These are phyloP conservation scores for Sphaerobolus stellatus DNA, from an alignment of 1,284 basidiomycete species.

Conservation along the genomic window DNA sequence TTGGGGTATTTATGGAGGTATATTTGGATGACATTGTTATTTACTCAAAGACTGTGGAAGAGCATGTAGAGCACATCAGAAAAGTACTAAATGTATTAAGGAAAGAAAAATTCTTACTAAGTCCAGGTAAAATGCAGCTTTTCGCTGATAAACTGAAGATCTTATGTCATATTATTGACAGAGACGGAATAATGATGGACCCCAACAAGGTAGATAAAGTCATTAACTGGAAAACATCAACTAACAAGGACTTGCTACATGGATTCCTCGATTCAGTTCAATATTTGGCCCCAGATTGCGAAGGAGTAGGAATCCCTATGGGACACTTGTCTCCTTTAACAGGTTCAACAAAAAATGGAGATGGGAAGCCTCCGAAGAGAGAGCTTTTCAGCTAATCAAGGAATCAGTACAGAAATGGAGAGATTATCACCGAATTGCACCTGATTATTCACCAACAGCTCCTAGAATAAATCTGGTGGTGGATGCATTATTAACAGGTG, in stretches of 20 bases:
- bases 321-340: constrained; percentile 19
- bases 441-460: constrained; percentile 23
- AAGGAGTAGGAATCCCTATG: constrained; percentile 22
- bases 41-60: constrained; percentile 23
- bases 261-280: constrained; percentile 28
- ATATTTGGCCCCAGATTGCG: constrained; percentile 23
- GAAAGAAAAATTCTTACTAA: constrained; percentile 24
- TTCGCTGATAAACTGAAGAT: constrained; percentile 25
- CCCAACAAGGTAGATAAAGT: constrained; percentile 33
- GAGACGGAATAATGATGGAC: constrained; percentile 31
- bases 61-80: constrained; percentile 29
- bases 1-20: constrained; percentile 30
- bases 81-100: constrained; percentile 24
- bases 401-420: constrained; percentile 19
- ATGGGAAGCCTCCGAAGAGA: constrained; percentile 27
- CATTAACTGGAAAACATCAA: constrained; percentile 14
- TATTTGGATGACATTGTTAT: constrained; percentile 37
- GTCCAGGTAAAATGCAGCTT: constrained; percentile 29
- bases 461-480: constrained; percentile 21
- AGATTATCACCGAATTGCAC: constrained; percentile 18
- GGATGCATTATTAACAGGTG: constrained; percentile 24
- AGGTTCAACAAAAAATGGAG: constrained; percentile 12
- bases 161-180: constrained; percentile 31
- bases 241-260: constrained; percentile 17
- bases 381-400: constrained; percentile 31